These are phyloP conservation scores for Ganoderma meredithae DNA, from an alignment of 1,284 basidiomycete species.

Conservation along the genomic window DNA sequence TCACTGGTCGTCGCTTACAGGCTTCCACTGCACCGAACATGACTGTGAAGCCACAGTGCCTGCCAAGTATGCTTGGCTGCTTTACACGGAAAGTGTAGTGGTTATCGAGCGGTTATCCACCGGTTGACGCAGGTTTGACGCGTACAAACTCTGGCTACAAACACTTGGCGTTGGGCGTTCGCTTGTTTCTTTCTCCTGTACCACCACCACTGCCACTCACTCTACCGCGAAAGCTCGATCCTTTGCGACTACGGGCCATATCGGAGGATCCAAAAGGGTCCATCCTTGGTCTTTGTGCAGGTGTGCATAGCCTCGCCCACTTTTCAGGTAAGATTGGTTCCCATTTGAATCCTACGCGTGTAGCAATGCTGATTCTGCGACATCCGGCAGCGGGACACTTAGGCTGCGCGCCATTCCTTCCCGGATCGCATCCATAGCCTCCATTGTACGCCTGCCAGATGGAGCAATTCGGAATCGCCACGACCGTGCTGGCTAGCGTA, in stretches of 20 bases:
- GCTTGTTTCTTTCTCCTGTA: slow-evolving; percentile 6
- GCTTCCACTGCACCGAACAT: slow-evolving; percentile 14
- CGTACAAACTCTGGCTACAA: neutral
- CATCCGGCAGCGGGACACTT: neutral
- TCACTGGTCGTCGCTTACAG: neutral
- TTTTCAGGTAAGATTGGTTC: neutral
- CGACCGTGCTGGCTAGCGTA: neutral
- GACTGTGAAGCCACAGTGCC: slow-evolving; percentile 18
- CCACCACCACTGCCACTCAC: slow-evolving; percentile 1
- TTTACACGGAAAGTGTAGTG: slow-evolving; percentile 18
- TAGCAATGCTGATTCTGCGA: neutral
- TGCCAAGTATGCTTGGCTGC: slow-evolving; percentile 31
- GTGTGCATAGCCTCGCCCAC: neutral
- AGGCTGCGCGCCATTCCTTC: neutral
- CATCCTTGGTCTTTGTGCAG: neutral
- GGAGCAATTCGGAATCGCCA: slow-evolving; percentile 6
- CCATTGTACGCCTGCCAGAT: neutral
- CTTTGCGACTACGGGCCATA: neutral
- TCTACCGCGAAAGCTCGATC: neutral
- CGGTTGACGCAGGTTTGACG: neutral
- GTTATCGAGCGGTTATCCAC: slow-evolving; percentile 5
- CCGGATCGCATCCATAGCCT: neutral
- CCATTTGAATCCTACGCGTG: neutral
- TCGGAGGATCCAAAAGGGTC: neutral
- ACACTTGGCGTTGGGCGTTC: neutral